Percentiles rank a stretch among this genome's conserved stretches.
Conservation (phyloP, 148 eudicot genomes). For the Hydrangea macrophylla region DNA sequence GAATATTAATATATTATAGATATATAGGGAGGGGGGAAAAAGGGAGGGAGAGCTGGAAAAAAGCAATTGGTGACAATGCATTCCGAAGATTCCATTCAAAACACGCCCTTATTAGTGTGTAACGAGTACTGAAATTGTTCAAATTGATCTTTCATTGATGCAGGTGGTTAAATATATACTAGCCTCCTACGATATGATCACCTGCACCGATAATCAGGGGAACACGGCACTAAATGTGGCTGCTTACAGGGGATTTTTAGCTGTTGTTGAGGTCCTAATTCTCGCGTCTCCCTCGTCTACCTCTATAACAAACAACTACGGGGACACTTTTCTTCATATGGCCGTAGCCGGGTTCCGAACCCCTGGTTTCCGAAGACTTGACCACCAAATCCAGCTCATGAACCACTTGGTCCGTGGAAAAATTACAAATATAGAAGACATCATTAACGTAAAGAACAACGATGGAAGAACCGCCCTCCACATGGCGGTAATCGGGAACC, state of each 20-base stretch:
- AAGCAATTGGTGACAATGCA: too few species aligned
- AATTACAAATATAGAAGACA: conserved; percentile 36
- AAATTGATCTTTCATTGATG: conserved; percentile 3
- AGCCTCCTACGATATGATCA: conserved; percentile 47
- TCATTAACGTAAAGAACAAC: conserved; percentile 53
- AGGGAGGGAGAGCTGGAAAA: too few species aligned
- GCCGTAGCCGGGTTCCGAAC: conserved; percentile 68
- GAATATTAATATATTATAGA: too few species aligned
- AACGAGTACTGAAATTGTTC: too few species aligned
- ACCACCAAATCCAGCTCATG: conserved; percentile 62
- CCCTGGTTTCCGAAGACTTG: conserved; percentile 61
- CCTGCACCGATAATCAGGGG: conserved; percentile 55
- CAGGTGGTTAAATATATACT: conserved; percentile 69
- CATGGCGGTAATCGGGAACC: conserved; percentile 55
- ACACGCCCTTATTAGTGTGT: too few species aligned
- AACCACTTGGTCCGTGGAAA: conserved; percentile 35
- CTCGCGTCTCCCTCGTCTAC: conserved; percentile 44
- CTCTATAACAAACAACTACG: conserved; percentile 46
- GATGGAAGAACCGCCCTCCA: conserved; percentile 84
- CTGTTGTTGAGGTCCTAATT: conserved; percentile 45
- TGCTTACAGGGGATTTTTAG: conserved; percentile 61
- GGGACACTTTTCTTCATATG: conserved; percentile 81
- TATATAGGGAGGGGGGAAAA: too few species aligned
- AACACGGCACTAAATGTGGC: conserved; percentile 78
- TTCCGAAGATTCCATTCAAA: too few species aligned